A percentile compares a stretch with the other conserved stretches of the same genome.
phyloP scores from a whole-genome alignment of 768 basidiomycete species.

The Sutorius australiensis region DNA sequence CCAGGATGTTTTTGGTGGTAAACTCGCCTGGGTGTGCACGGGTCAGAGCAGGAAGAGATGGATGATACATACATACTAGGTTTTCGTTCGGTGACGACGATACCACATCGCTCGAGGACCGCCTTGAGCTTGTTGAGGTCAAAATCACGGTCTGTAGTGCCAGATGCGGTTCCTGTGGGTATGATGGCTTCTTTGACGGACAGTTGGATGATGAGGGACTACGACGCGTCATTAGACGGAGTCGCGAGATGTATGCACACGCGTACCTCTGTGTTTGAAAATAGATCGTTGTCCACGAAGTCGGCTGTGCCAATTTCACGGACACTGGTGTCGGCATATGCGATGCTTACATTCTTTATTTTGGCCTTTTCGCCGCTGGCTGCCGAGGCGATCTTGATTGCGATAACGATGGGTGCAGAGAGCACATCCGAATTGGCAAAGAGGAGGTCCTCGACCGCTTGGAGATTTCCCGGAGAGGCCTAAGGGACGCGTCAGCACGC shows the following conservation, averaged over 20 bases:
- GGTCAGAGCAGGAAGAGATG: not conserved
- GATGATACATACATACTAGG: constrained; percentile 50
- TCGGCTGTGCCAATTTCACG: constrained; percentile 86
- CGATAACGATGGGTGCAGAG: constrained; percentile 84
- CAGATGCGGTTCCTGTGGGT: constrained; percentile 65
- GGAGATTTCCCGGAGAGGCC: constrained; percentile 76
- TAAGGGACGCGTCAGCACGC: constrained; percentile 27
- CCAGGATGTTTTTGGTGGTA: constrained; percentile 68
- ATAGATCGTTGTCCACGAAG: constrained; percentile 91
- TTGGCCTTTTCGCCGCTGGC: constrained; percentile 54
- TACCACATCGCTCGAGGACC: constrained; percentile 84
- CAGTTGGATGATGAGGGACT: constrained; percentile 94
- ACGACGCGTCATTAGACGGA: not conserved
- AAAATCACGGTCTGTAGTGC: constrained; percentile 75
- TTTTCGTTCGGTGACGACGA: constrained; percentile 88
- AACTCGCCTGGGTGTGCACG: constrained; percentile 65
- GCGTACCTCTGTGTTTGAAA: constrained; percentile 88
- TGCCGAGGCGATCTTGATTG: constrained; percentile 70
- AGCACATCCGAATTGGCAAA: constrained; percentile 79
- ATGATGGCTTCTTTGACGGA: constrained; percentile 96
- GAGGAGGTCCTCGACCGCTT: constrained; percentile 76
- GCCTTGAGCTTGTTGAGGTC: constrained; percentile 84
- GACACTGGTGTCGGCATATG: constrained; percentile 86
- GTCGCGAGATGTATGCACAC: not conserved
- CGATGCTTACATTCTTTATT: constrained; percentile 73